Evolutionary conservation across 257 asterid genomes (phyloP).

Genomic region (Mentha longifolia): DNA sequence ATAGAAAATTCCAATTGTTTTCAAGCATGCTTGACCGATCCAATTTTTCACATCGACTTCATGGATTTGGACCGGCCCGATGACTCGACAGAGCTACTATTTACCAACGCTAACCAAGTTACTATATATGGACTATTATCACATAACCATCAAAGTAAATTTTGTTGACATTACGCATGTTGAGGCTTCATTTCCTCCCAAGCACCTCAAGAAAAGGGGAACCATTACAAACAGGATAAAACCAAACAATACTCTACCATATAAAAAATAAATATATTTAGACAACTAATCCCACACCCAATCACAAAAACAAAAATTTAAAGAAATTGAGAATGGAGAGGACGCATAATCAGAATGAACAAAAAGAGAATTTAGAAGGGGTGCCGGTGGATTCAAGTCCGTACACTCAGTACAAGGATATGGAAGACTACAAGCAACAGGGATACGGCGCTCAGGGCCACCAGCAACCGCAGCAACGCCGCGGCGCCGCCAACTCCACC

Average conservation of each 20-base stretch:
- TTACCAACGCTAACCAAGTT: too few relatives aligned
- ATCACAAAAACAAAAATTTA: background rate
- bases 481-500: constrained; percentile 78
- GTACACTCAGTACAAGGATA: constrained; percentile 70
- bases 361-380: constrained; percentile 48
- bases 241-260: background rate
- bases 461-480: constrained; percentile 66
- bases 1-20: too few relatives aligned
- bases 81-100: too few relatives aligned
- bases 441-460: constrained; percentile 87
- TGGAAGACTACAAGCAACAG: constrained; percentile 82
- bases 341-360: constrained; percentile 6
- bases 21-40: too few relatives aligned
- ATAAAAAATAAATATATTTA: too few relatives aligned
- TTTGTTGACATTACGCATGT: constrained; percentile 13
- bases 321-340: background rate
- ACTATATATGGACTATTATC: too few relatives aligned
- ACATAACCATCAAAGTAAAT: background rate
- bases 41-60: too few relatives aligned
- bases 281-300: background rate
- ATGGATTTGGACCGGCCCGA: too few relatives aligned
- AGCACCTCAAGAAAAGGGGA: constrained; percentile 18
- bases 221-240: background rate
- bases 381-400: constrained; percentile 75
- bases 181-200: constrained; percentile 29